These are phyloP conservation scores for Entonaema liquescens DNA, from an alignment of 495 filamentous ascomycete genomes.

Conservation along the genomic window DNA sequence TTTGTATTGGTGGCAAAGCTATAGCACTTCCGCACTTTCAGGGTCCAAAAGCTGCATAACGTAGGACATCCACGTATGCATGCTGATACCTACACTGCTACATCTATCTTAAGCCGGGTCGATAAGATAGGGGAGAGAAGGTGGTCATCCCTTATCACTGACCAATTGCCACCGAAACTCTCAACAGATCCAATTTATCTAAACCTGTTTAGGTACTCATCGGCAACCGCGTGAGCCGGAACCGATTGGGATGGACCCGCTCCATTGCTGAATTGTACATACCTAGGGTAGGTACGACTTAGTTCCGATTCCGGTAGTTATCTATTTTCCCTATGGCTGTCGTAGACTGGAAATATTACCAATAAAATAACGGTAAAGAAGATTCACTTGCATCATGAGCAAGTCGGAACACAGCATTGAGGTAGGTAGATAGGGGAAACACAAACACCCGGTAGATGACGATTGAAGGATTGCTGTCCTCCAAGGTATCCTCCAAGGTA, in stretches of 20 bases:
- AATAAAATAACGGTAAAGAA: too few relatives aligned
- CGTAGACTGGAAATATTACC: background rate
- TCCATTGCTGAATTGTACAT: conserved; percentile 7
- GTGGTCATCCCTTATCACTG: conserved; percentile 29
- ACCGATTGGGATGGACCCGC: conserved; percentile 28
- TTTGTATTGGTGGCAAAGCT: conserved; percentile 10
- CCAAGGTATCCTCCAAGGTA: conserved; percentile 17
- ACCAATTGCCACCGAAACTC: conserved; percentile 32
- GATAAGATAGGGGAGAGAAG: conserved; percentile 27
- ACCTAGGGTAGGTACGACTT: background rate
- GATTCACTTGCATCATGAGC: background rate
- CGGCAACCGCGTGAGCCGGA: conserved; percentile 41
- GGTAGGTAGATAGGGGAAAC: background rate
- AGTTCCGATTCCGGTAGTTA: conserved; percentile 11
- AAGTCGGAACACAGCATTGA: background rate
- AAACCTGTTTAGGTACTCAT: conserved; percentile 40
- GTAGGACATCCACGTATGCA: conserved; percentile 27
- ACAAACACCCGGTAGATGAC: conserved; percentile 6
- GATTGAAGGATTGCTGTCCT: conserved; percentile 2
- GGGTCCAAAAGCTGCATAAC: conserved; percentile 36
- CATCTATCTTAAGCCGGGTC: conserved; percentile 6
- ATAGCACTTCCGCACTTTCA: conserved; percentile 29
- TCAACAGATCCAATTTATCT: conserved; percentile 29
- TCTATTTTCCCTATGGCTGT: background rate
- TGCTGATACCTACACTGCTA: background rate